Conservation (phyloP, 257 asterid species). For the Primulina huaijiensis region DNA sequence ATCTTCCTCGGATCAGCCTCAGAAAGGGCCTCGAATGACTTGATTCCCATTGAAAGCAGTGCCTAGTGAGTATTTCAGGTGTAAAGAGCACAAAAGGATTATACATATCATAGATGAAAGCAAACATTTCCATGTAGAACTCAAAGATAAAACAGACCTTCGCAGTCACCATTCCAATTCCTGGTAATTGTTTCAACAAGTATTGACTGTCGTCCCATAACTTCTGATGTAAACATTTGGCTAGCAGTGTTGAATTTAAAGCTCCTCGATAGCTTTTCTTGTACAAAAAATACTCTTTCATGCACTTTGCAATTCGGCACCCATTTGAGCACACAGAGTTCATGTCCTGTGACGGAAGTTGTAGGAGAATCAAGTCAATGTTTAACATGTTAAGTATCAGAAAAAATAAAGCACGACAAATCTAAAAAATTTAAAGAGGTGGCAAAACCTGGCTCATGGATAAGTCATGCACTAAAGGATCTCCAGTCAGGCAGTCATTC, state of each 20-base stretch:
- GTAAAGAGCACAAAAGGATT: conserved; percentile 19
- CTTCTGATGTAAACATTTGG: conserved; percentile 83
- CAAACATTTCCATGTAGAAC: conserved; percentile 19
- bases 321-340: conserved; percentile 87
- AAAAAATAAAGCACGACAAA: conserved; percentile 13
- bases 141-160: conserved; percentile 55
- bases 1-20: conserved; percentile 97
- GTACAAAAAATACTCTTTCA: conserved; percentile 84
- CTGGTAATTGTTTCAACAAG: conserved; percentile 94
- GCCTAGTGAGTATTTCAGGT: conserved; percentile 46
- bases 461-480: conserved; percentile 80
- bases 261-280: conserved; percentile 80
- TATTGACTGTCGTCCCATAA: conserved; percentile 93
- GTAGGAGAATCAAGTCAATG: conserved; percentile 10
- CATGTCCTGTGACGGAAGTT: conserved; percentile 52
- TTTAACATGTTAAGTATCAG: conserved; percentile 10
- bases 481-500: conserved; percentile 95
- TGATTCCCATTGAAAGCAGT: conserved; percentile 88
- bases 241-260: conserved; percentile 60
- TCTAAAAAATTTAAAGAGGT: conserved; percentile 28
- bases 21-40: conserved; percentile 66
- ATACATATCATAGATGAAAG: conserved; percentile 7
- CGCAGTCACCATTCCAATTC: conserved; percentile 99
- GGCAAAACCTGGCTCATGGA: conserved; percentile 85
- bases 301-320: conserved; percentile 88